Conservation (phyloP, 768 basidiomycete species). For the Leccinum sublutescens region DNA sequence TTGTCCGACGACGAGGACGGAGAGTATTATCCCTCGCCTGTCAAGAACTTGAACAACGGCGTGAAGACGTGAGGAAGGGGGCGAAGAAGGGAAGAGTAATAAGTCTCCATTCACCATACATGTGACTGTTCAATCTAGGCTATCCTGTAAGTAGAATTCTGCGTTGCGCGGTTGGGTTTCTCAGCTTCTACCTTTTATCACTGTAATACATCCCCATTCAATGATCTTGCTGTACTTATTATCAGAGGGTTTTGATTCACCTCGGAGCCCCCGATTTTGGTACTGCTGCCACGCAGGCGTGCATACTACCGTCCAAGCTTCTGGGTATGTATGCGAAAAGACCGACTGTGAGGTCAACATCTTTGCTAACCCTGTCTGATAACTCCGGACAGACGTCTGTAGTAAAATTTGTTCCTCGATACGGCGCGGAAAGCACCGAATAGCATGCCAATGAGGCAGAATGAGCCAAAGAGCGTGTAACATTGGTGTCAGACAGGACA, state of each 20-base stretch:
- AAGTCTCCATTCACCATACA: background rate
- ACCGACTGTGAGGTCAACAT: too few relatives aligned
- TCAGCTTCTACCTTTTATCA: background rate
- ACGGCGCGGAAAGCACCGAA: too few relatives aligned
- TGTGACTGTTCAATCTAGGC: background rate
- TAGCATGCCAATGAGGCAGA: too few relatives aligned
- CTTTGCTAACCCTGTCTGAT: too few relatives aligned
- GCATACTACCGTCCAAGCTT: background rate
- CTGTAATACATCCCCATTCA: background rate
- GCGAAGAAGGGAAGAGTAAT: constrained; percentile 21
- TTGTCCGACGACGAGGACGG: constrained; percentile 44
- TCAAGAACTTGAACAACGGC: constrained; percentile 38
- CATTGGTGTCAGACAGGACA: too few relatives aligned
- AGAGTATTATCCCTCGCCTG: constrained; percentile 44
- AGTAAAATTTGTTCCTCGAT: too few relatives aligned
- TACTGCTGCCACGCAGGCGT: background rate
- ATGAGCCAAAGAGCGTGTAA: too few relatives aligned
- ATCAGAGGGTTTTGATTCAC: background rate
- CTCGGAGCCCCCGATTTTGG: background rate
- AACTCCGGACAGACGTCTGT: too few relatives aligned
- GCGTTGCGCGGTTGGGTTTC: background rate
- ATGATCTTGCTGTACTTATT: background rate
- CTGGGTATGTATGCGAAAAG: background rate
- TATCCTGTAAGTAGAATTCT: background rate
- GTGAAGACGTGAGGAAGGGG: constrained; percentile 41